Evolutionary conservation across 1,284 basidiomycete genomes (phyloP).

Genomic region (Pulveroboletus sp.): DNA sequence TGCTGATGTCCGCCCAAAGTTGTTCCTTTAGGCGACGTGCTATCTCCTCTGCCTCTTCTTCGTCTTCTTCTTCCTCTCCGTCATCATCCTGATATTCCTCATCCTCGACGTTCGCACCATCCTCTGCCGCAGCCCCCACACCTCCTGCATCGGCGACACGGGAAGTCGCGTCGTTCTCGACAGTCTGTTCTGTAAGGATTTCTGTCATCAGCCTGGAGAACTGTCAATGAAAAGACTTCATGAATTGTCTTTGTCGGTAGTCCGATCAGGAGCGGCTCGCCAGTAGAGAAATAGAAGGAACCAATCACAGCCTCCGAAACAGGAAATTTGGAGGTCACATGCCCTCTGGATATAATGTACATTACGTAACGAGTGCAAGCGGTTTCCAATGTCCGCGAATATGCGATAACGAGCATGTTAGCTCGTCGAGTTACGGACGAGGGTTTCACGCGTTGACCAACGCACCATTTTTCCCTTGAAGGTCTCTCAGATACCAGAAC

Average conservation of each 20-base stretch:
- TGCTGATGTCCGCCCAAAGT: slow-evolving; percentile 70
- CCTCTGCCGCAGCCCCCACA: slow-evolving; percentile 8
- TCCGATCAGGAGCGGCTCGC: slow-evolving; percentile 17
- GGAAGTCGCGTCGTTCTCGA: slow-evolving; percentile 4
- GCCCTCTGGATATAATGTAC: background rate
- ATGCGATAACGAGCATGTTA: slow-evolving; percentile 3
- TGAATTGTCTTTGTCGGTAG: slow-evolving; percentile 11
- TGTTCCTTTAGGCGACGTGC: slow-evolving; percentile 67
- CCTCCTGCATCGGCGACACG: background rate
- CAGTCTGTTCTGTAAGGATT: slow-evolving; percentile 6
- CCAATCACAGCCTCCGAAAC: slow-evolving; percentile 14
- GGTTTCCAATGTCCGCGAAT: slow-evolving; percentile 26
- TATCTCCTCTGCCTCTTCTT: slow-evolving; percentile 71
- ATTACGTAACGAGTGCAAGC: slow-evolving; percentile 12
- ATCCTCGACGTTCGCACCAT: slow-evolving; percentile 42
- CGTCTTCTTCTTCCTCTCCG: slow-evolving; percentile 62
- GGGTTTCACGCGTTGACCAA: background rate
- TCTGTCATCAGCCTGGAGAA: slow-evolving; percentile 18
- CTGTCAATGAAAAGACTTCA: slow-evolving; percentile 9
- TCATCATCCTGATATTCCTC: slow-evolving; percentile 51
- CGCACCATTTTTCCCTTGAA: background rate
- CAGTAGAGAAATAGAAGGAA: slow-evolving; percentile 3
- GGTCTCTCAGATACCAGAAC: slow-evolving; percentile 8
- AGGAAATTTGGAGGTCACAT: slow-evolving; percentile 22
- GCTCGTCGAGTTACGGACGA: background rate